Percentiles rank a stretch among this genome's conserved stretches.
These are phyloP conservation scores for Oryza longistaminata DNA, from an alignment of 176 grass and related monocot genomes.

Conservation along the genomic window DNA sequence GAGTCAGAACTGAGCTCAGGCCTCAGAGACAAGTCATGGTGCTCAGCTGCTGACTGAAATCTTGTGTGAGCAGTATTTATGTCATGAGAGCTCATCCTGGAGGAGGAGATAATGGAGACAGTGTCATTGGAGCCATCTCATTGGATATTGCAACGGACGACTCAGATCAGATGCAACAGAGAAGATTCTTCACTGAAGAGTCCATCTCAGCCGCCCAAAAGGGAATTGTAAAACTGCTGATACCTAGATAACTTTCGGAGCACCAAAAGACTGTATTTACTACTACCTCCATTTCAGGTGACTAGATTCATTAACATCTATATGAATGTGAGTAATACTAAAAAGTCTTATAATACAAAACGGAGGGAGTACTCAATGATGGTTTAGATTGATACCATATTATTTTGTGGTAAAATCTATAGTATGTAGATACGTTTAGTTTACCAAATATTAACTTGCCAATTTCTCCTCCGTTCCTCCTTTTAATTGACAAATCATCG, in stretches of 20 bases:
- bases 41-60: constrained; percentile 9
- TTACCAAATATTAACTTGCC: no score
- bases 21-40: not conserved
- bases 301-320: no score
- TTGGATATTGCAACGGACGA: not conserved
- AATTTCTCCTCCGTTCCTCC: no score
- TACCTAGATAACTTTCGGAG: not conserved
- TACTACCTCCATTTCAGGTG: no score
- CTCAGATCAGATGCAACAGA: not conserved
- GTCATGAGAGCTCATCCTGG: not conserved
- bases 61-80: constrained; percentile 35
- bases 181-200: not conserved
- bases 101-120: not conserved
- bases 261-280: not conserved
- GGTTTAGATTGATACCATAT: no score
- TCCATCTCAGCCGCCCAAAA: not conserved
- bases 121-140: not conserved
- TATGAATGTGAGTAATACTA: no score
- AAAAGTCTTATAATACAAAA: no score
- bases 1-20: not conserved
- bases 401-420: no score
- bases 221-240: not conserved
- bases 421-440: no score
- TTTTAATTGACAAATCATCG: no score
- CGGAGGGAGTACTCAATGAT: no score